Base-by-base conservation (phyloP, 1,284 basidiomycete genomes). In the Moesziomyces sp. region DNA sequence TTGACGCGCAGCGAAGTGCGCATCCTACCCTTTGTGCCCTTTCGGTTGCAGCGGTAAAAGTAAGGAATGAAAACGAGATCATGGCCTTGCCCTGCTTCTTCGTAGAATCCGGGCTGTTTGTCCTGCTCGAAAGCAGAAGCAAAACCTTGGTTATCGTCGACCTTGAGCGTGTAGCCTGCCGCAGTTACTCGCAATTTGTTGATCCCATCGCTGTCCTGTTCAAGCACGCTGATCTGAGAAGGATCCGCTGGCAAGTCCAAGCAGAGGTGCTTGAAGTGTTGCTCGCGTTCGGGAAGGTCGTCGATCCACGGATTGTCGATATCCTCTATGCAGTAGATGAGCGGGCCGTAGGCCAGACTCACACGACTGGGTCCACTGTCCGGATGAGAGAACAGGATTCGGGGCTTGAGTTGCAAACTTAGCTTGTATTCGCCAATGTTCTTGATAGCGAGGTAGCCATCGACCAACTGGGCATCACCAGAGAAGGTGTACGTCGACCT, bases 281-380 rank as follows among this genome's bases (percentile, higher is more conserved):
- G 53, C n/a, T 60, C 58, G 18, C 33, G 28, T 28, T 63, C 60
- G 21, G 60, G 60, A 16, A 63, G 60, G 43, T 60, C 46, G 21
- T 54, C 33, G 28, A 62, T 33, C 65, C 65, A 68, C 1, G 51
- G 43, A 45, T 68, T 68, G 55, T 68, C 65, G 9, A 58, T 35
- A 26, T 68, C 65, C 30, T 68, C 65, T 26, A 68, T 48, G 51
- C 65, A 68, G 38, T 68, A 68, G 51, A 68, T 56, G 26, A 68
- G 44, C 6, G 65, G 65, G 3, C 58, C 58, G 38, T 43, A 54
- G 21, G 52, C 51, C 0, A 68, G 42, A 14, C 54, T 62, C n/a
- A 68, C 30, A 3, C 54, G 54, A 4, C 30, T 28, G 8, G 59
- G 58, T 1, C 58, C 64, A 5, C 46, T 48, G 18, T 68, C 48